These are phyloP conservation scores for Irpex sp. DNA, from an alignment of 1,284 basidiomycete genomes.

Conservation along the genomic window DNA sequence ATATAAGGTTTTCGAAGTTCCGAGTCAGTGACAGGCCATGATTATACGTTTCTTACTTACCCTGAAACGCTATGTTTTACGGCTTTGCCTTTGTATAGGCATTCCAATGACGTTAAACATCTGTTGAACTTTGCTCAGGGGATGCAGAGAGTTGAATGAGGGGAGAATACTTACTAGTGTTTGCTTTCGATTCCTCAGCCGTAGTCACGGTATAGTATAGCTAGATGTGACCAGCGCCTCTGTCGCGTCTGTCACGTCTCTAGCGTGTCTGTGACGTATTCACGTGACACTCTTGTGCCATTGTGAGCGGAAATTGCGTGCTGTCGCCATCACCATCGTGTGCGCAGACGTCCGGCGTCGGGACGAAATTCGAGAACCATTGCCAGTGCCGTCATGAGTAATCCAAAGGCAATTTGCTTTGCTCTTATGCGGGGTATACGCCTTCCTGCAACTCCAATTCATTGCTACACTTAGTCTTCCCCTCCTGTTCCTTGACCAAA, in stretches of 20 bases:
- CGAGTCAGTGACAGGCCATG: no score
- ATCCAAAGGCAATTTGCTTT: background rate
- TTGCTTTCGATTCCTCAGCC: no score
- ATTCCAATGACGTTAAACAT: no score
- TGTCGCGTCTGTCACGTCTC: background rate
- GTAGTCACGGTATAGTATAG: no score
- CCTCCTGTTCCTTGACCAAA: constrained; percentile 6
- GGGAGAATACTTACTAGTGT: no score
- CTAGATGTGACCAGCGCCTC: background rate
- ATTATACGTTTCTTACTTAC: no score
- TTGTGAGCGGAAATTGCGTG: background rate
- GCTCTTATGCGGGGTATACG: background rate
- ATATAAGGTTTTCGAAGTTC: background rate
- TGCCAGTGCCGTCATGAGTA: background rate
- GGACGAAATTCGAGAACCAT: background rate
- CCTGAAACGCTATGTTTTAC: no score
- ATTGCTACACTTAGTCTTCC: background rate
- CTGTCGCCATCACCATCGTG: background rate
- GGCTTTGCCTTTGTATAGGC: no score
- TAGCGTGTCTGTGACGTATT: background rate
- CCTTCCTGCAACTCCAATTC: background rate
- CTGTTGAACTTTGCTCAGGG: no score
- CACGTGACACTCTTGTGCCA: background rate
- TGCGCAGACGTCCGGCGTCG: background rate
- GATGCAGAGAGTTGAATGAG: no score